Evolutionary conservation across 805 yeast species (phyloP).

Genomic region (Hanseniaspora valbyensis): DNA sequence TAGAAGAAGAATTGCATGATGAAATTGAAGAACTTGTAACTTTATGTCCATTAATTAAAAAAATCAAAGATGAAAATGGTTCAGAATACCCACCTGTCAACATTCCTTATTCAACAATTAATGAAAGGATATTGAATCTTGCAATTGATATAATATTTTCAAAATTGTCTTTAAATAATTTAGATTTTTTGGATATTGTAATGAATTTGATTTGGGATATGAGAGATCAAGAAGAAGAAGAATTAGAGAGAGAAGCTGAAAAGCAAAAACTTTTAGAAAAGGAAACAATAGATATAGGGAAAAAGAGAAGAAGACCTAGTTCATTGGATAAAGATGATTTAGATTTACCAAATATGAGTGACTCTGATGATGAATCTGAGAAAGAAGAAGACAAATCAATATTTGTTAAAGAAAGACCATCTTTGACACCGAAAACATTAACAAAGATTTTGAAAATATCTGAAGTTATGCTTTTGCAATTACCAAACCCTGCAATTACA

Average conservation of each 20-base stretch:
- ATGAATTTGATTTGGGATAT: constrained; percentile 81
- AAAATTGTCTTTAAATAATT: constrained; percentile 62
- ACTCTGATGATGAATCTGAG: constrained; percentile 20
- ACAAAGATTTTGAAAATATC: constrained; percentile 24
- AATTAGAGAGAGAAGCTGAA: constrained; percentile 21
- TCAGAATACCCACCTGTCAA: constrained; percentile 46
- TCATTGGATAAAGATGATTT: constrained; percentile 22
- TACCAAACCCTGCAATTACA: constrained; percentile 49
- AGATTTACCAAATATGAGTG: constrained; percentile 20
- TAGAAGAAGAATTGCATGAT: constrained; percentile 48
- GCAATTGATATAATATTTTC: constrained; percentile 40
- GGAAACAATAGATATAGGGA: constrained; percentile 18
- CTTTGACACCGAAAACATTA: constrained; percentile 19
- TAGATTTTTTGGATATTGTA: constrained; percentile 72
- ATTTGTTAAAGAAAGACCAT: constrained; percentile 21
- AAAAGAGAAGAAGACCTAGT: constrained; percentile 18
- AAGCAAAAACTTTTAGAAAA: constrained; percentile 25
- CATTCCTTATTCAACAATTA: constrained; percentile 45
- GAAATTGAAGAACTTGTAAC: constrained; percentile 38
- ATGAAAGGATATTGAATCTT: constrained; percentile 45
- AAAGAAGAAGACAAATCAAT: constrained; percentile 22
- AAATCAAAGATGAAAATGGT: constrained; percentile 71
- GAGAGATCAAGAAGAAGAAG: constrained; percentile 44
- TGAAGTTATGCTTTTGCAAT: constrained; percentile 34
- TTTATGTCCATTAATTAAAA: constrained; percentile 42